Conservation (phyloP, 345 rosid species). For the Populus pruinosa region DNA sequence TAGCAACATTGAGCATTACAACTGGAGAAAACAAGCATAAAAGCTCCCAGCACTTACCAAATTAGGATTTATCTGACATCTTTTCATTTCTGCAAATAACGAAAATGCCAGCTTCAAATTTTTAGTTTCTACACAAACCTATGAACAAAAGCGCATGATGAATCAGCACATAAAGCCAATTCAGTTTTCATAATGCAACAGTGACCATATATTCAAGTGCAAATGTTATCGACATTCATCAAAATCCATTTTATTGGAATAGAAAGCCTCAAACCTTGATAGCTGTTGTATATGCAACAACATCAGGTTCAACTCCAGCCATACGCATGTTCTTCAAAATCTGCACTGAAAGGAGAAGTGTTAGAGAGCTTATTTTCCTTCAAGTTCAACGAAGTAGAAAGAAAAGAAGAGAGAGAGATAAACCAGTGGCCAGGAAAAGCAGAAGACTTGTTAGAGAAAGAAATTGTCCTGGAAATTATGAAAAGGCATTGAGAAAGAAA, state of each 20-base stretch:
- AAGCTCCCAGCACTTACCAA: conserved; percentile 42
- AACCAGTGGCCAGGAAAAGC: not conserved
- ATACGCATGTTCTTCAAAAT: conserved; percentile 69
- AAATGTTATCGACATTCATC: not conserved
- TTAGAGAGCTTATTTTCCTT: conserved; percentile 23
- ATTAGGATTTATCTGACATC: conserved; percentile 66
- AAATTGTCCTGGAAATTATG: not conserved
- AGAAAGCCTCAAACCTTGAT: conserved; percentile 57
- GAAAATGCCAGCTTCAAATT: conserved; percentile 67
- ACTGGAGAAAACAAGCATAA: not conserved
- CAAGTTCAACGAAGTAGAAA: too few relatives aligned
- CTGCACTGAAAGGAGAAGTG: conserved; percentile 48
- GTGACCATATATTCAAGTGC: not conserved
- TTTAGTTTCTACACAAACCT: conserved; percentile 72
- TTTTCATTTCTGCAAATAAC: conserved; percentile 80
- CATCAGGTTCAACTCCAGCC: conserved; percentile 77
- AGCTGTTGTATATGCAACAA: conserved; percentile 82
- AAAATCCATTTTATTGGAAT: conserved; percentile 14
- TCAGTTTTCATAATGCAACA: conserved; percentile 8
- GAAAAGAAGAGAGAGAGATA: too few relatives aligned
- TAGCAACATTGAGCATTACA: not conserved
- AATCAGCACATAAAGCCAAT: conserved; percentile 13
- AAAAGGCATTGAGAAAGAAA: not conserved
- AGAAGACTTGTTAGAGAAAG: not conserved
- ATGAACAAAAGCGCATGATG: conserved; percentile 16